Evolutionary conservation across 2,329 filamentous ascomycete species (phyloP).

Genomic region (Cladobotryum protrusum): DNA sequence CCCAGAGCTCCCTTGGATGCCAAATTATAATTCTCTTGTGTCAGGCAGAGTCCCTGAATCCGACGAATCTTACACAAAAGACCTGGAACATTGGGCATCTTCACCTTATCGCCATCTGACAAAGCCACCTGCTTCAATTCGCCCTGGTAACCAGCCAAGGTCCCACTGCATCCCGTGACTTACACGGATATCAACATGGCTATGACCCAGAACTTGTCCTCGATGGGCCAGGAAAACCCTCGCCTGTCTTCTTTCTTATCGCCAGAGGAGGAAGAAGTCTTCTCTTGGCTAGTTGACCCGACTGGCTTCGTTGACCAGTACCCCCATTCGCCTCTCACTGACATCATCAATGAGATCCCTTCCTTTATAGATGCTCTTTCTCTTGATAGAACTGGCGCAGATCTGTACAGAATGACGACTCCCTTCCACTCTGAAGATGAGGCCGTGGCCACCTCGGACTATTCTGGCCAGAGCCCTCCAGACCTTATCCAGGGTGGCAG

Average conservation of each 20-base stretch:
- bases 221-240: conserved; percentile 31
- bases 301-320: conserved; percentile 27
- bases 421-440: conserved; percentile 28
- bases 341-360: conserved; percentile 31
- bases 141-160: conserved; percentile 31
- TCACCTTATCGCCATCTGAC: conserved; percentile 34
- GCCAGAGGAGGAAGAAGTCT: conserved; percentile 31
- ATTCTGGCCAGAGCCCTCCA: conserved; percentile 32
- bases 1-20: conserved; percentile 30
- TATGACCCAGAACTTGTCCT: conserved; percentile 28
- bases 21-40: conserved; percentile 35
- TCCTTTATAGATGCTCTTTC: conserved; percentile 28
- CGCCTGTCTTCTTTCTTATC: conserved; percentile 28
- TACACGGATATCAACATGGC: conserved; percentile 36
- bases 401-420: conserved; percentile 28
- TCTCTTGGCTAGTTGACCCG: conserved; percentile 34
- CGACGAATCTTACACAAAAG: conserved; percentile 34
- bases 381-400: conserved; percentile 24
- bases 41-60: conserved; percentile 33
- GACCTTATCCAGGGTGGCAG: conserved; percentile 33
- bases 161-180: conserved; percentile 38
- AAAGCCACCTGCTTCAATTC: conserved; percentile 32
- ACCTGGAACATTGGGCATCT: conserved; percentile 34
- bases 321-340: conserved; percentile 24
- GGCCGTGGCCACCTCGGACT: conserved; percentile 27